phyloP scores from a whole-genome alignment of 2,329 filamentous ascomycete species.

The Elsinoe perseae region DNA sequence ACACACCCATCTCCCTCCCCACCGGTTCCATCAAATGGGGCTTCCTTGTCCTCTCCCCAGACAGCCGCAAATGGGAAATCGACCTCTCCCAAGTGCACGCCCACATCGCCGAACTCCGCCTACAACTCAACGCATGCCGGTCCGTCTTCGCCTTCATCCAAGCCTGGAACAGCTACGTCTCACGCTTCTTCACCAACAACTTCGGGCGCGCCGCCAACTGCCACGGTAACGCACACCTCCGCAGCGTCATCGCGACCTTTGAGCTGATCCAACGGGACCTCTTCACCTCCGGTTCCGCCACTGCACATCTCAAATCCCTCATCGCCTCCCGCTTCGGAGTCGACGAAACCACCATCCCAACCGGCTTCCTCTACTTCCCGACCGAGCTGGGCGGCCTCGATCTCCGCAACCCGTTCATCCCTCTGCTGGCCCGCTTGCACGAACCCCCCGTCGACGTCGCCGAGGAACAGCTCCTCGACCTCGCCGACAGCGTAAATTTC shows the following conservation, averaged over 20 bases:
- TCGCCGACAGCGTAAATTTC: slow-evolving; percentile 22
- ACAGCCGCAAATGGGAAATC: slow-evolving; percentile 50
- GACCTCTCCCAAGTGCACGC: slow-evolving; percentile 51
- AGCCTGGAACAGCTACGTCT: slow-evolving; percentile 48
- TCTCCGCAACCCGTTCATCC: slow-evolving; percentile 44
- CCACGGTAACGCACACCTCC: slow-evolving; percentile 45
- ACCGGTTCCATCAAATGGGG: slow-evolving; percentile 51
- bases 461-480: slow-evolving; percentile 27
- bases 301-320: slow-evolving; percentile 36
- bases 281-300: slow-evolving; percentile 32
- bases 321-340: slow-evolving; percentile 45
- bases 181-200: slow-evolving; percentile 47
- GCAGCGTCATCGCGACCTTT: slow-evolving; percentile 46
- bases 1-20: slow-evolving; percentile 37
- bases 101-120: slow-evolving; percentile 52
- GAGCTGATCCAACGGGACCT: slow-evolving; percentile 43
- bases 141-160: slow-evolving; percentile 54
- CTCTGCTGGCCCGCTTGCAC: slow-evolving; percentile 41
- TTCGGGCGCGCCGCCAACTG: slow-evolving; percentile 48
- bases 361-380: slow-evolving; percentile 41
- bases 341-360: background rate
- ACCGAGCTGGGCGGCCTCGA: slow-evolving; percentile 45
- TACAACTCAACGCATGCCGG: slow-evolving; percentile 49
- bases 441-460: slow-evolving; percentile 30
- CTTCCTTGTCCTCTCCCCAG: slow-evolving; percentile 49